Evolutionary conservation across 164 flowering plant genomes (phyloP).

Genomic region (Tinospora cordifolia): DNA sequence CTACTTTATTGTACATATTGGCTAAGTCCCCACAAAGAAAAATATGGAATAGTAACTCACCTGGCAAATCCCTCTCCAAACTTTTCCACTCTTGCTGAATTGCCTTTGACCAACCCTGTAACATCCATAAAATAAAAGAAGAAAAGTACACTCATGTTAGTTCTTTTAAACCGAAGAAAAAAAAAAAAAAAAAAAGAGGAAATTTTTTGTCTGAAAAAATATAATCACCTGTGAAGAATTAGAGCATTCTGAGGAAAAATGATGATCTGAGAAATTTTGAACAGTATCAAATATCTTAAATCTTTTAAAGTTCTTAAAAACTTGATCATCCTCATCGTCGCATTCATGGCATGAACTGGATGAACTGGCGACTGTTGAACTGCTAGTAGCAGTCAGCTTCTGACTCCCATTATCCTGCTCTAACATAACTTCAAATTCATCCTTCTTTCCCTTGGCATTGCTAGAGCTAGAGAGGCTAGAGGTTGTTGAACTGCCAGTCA

Average conservation of each 20-base stretch:
- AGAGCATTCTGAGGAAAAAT: slow-evolving; percentile 9
- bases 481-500: slow-evolving; percentile 18
- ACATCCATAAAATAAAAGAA: slow-evolving; percentile 9
- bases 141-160: neutral
- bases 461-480: neutral
- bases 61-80: slow-evolving; percentile 27
- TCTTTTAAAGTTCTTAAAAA: slow-evolving; percentile 17
- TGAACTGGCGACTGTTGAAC: slow-evolving; percentile 11
- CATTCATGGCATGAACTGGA: neutral
- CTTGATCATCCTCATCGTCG: slow-evolving; percentile 14
- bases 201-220: neutral
- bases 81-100: slow-evolving; percentile 32
- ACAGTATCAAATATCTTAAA: slow-evolving; percentile 45
- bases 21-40: neutral
- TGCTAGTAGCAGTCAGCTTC: slow-evolving; percentile 13
- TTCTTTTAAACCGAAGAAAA: no score
- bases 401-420: slow-evolving; percentile 3
- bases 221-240: slow-evolving; percentile 22
- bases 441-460: slow-evolving; percentile 6
- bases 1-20: neutral
- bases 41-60: no score
- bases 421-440: slow-evolving; percentile 4
- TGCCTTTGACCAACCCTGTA: slow-evolving; percentile 23
- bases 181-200: neutral
- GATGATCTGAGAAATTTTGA: slow-evolving; percentile 43